Conservation (phyloP, 1,284 basidiomycete species). For the Cryptococcus amylolentus region DNA sequence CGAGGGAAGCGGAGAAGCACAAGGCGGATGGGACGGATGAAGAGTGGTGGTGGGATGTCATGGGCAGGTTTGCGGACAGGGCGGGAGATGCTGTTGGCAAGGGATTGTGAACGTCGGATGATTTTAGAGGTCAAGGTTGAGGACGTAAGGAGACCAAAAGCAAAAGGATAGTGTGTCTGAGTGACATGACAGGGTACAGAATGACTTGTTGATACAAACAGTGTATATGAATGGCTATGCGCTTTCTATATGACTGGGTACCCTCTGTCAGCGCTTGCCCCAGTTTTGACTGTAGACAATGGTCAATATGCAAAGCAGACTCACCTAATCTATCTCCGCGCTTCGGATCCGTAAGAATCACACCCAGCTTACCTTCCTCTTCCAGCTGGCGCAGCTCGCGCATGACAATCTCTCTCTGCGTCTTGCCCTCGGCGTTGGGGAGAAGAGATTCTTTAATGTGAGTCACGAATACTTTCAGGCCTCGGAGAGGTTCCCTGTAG, state of each 20-base stretch:
- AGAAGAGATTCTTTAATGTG: slow-evolving; percentile 47
- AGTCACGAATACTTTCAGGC: slow-evolving; percentile 41
- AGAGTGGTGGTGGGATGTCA: slow-evolving; percentile 20
- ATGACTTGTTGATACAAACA: too few species aligned
- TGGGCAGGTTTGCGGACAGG: slow-evolving; percentile 14
- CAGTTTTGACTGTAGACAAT: too few species aligned
- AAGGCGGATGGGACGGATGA: not conserved
- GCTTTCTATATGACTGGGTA: not conserved
- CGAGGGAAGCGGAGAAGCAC: not conserved
- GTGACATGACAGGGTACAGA: too few species aligned
- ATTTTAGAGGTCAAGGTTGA: too few species aligned
- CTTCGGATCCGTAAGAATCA: slow-evolving; percentile 34
- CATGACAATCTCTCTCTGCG: slow-evolving; percentile 35
- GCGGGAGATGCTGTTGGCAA: slow-evolving; percentile 13
- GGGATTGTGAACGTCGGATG: not conserved
- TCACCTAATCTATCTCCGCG: slow-evolving; percentile 42
- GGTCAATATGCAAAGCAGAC: slow-evolving; percentile 7
- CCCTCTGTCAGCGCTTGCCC: not conserved
- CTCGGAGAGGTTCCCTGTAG: slow-evolving; percentile 28
- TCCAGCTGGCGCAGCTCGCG: slow-evolving; percentile 35
- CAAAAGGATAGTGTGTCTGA: too few species aligned
- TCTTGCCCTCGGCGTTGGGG: slow-evolving; percentile 38
- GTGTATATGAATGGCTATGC: not conserved
- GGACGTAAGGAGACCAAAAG: too few species aligned
- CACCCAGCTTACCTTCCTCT: slow-evolving; percentile 26